These are phyloP conservation scores for Laguncularia racemosa DNA, from an alignment of 345 rosid genomes.

Conservation along the genomic window DNA sequence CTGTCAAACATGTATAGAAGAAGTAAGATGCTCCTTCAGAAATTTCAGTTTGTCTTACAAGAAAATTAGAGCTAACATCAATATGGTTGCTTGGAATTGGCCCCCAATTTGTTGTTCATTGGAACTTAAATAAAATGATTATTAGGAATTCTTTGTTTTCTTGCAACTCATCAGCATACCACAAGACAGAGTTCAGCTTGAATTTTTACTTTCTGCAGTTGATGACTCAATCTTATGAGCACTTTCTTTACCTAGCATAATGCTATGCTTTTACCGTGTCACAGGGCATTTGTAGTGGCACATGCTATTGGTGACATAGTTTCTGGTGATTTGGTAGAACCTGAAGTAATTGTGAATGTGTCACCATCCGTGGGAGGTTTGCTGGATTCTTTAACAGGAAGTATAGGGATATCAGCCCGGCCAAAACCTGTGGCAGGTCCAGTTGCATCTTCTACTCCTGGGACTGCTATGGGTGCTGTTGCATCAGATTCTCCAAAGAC, in stretches of 20 bases:
- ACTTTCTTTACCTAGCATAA: not conserved
- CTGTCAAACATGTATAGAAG: too few relatives aligned
- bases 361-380: slow-evolving; percentile 85
- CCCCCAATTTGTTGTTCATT: too few relatives aligned
- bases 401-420: slow-evolving; percentile 83
- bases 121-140: too few relatives aligned
- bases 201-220: too few relatives aligned
- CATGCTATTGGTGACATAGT: slow-evolving; percentile 76
- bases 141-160: too few relatives aligned
- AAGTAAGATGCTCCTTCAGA: too few relatives aligned
- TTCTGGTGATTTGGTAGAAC: slow-evolving; percentile 71
- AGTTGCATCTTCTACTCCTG: slow-evolving; percentile 53
- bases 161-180: too few relatives aligned
- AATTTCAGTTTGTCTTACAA: too few relatives aligned
- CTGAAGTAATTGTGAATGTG: slow-evolving; percentile 68
- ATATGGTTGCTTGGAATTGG: too few relatives aligned
- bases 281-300: slow-evolving; percentile 86
- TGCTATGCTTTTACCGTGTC: slow-evolving; percentile 7
- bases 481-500: slow-evolving; percentile 62
- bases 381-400: slow-evolving; percentile 94
- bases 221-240: not conserved
- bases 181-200: too few relatives aligned
- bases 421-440: slow-evolving; percentile 76
- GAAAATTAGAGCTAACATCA: too few relatives aligned
- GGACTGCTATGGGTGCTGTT: slow-evolving; percentile 43